Percentiles rank a stretch among this genome's conserved stretches.
phyloP scores from a whole-genome alignment of 2,329 filamentous ascomycete genomes.

The Westerdykella aurantiaca region DNA sequence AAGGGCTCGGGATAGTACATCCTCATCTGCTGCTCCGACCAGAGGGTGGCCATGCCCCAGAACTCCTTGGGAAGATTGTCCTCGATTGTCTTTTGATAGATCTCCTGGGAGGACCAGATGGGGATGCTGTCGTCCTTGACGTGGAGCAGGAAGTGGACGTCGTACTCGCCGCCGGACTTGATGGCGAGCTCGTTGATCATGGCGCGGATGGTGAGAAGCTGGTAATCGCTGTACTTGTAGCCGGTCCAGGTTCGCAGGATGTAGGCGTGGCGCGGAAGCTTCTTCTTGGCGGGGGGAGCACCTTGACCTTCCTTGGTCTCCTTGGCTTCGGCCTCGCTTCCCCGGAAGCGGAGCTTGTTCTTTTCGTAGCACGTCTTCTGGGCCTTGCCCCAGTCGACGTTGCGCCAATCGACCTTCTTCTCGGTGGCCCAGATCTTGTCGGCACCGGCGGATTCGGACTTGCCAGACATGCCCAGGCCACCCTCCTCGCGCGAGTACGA shows the following conservation, averaged over 20 bases:
- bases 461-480: slow-evolving; percentile 45
- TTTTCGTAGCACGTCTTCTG: slow-evolving; percentile 46
- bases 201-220: slow-evolving; percentile 73
- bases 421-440: slow-evolving; percentile 47
- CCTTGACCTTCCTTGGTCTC: slow-evolving; percentile 18
- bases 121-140: slow-evolving; percentile 71
- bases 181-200: slow-evolving; percentile 77
- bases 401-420: slow-evolving; percentile 43
- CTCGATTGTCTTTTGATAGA: slow-evolving; percentile 61
- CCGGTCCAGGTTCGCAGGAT: slow-evolving; percentile 81
- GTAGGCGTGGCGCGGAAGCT: slow-evolving; percentile 63
- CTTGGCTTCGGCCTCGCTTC: slow-evolving; percentile 24
- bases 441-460: slow-evolving; percentile 41
- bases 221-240: slow-evolving; percentile 70
- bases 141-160: slow-evolving; percentile 79
- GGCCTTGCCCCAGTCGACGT: slow-evolving; percentile 46
- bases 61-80: slow-evolving; percentile 77
- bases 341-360: slow-evolving; percentile 45
- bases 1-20: slow-evolving; percentile 83
- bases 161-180: slow-evolving; percentile 78
- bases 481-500: slow-evolving; percentile 43
- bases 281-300: slow-evolving; percentile 35
- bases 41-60: slow-evolving; percentile 78
- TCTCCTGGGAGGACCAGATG: slow-evolving; percentile 69
- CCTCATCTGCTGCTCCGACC: slow-evolving; percentile 91